Evolutionary conservation across 2,329 filamentous ascomycete genomes (phyloP).

Genomic region (Fusarium stilboides): DNA sequence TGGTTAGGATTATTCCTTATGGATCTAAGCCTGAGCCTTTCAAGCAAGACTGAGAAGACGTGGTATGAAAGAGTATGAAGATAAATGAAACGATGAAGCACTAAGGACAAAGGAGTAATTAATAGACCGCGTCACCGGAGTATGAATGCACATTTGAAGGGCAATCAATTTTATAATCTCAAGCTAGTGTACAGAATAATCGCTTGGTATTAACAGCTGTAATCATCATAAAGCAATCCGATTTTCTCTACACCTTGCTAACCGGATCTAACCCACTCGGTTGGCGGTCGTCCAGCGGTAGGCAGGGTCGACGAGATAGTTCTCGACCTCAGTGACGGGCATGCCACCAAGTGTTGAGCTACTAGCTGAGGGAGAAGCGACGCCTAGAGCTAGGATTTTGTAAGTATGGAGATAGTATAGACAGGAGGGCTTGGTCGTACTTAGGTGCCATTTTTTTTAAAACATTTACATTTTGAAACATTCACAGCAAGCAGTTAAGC

Average conservation of each 20-base stretch:
- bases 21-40: constrained; percentile 44
- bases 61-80: not conserved
- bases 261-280: not conserved
- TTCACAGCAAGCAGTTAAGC: not conserved
- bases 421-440: not conserved
- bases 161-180: not conserved
- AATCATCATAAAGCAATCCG: too few relatives aligned
- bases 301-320: constrained; percentile 17
- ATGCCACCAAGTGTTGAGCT: constrained; percentile 14
- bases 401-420: not conserved
- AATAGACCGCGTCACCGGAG: too few relatives aligned
- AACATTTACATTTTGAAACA: too few relatives aligned
- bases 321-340: constrained; percentile 21
- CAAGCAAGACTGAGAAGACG: not conserved
- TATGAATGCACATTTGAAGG: too few relatives aligned
- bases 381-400: not conserved
- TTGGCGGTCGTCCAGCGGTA: constrained; percentile 38
- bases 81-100: not conserved
- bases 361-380: constrained; percentile 30
- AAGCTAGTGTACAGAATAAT: not conserved
- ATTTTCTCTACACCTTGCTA: rapidly evolving
- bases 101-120: too few relatives aligned
- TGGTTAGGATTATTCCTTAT: constrained; percentile 52
- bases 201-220: not conserved
- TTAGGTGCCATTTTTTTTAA: constrained; percentile 28